Evolutionary conservation across 164 flowering plant species (phyloP).

Genomic region (Kingdonia uniflora): DNA sequence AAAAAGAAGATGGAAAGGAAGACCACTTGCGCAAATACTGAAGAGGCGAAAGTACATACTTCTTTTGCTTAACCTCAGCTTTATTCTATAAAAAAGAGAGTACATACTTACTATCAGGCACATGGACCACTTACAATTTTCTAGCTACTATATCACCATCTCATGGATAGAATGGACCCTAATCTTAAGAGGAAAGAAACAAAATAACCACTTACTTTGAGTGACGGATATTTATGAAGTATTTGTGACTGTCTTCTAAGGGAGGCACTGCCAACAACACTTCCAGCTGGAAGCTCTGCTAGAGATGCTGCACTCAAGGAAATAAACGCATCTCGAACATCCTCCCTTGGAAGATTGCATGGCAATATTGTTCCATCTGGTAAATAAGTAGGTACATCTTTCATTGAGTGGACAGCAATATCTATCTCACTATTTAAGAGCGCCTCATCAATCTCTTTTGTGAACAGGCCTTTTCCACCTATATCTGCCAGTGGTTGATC

Average conservation of each 20-base stretch:
- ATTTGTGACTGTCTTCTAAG: conserved; percentile 92
- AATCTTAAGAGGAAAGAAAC: too few species aligned
- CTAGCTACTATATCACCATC: too few species aligned
- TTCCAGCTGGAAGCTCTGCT: conserved; percentile 81
- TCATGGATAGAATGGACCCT: too few species aligned
- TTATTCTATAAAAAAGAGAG: too few species aligned
- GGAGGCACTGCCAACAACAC: conserved; percentile 88
- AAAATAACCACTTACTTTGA: conserved; percentile 39
- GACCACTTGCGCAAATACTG: too few species aligned
- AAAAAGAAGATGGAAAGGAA: too few species aligned
- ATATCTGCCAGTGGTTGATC: conserved; percentile 94
- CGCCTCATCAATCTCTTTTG: conserved; percentile 97
- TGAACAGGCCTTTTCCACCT: conserved; percentile 94
- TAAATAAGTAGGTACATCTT: conserved; percentile 94
- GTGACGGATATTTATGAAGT: conserved; percentile 77
- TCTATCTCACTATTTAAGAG: conserved; percentile 72
- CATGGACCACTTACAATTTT: too few species aligned
- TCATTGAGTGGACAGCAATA: conserved; percentile 98
- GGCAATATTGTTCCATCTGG: conserved; percentile 81
- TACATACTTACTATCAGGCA: too few species aligned
- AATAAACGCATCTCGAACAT: conserved; percentile 95
- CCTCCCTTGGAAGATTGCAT: conserved; percentile 91
- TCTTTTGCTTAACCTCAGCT: too few species aligned
- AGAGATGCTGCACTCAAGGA: conserved; percentile 57
- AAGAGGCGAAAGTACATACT: too few species aligned